Conservation (phyloP, 2,329 filamentous ascomycete species). For the Stagonosporopsis tanaceti region DNA sequence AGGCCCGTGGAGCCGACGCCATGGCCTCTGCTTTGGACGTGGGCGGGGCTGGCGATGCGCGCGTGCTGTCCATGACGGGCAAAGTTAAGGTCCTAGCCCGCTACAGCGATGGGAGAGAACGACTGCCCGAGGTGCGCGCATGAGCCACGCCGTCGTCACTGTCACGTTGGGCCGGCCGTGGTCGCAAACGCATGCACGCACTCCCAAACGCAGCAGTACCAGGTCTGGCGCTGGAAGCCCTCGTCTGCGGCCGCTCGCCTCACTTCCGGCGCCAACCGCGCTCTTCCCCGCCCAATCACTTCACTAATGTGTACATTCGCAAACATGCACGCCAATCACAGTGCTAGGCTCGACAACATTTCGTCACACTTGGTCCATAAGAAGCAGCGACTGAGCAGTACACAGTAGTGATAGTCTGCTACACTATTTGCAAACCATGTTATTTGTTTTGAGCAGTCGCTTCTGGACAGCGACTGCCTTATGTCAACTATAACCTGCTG, state of each 20-base stretch:
- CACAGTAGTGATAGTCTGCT: no score
- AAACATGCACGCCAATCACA: slow-evolving; percentile 19
- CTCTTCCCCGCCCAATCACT: slow-evolving; percentile 13
- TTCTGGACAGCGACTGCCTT: no score
- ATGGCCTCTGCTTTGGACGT: slow-evolving; percentile 35
- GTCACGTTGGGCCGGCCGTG: slow-evolving; percentile 24
- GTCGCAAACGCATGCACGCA: slow-evolving; percentile 17
- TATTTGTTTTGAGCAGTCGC: no score
- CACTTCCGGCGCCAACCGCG: slow-evolving; percentile 16
- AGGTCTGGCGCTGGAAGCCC: slow-evolving; percentile 1
- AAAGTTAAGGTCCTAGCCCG: slow-evolving; percentile 21
- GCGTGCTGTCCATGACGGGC: slow-evolving; percentile 39
- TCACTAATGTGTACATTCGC: background rate
- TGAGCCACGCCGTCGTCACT: slow-evolving; percentile 25
- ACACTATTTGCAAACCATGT: no score
- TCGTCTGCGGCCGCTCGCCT: slow-evolving; percentile 2
- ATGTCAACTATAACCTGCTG: no score
- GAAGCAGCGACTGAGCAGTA: no score
- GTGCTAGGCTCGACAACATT: background rate
- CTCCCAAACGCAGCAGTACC: slow-evolving; percentile 15
- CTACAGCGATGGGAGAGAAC: slow-evolving; percentile 22
- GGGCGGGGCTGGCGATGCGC: slow-evolving; percentile 45
- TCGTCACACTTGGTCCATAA: slow-evolving; percentile 2
- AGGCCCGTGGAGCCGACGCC: slow-evolving; percentile 25
- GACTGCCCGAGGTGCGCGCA: slow-evolving; percentile 29